Evolutionary conservation across 768 basidiomycete species (phyloP).

Genomic region (Favolaschia claudopus): DNA sequence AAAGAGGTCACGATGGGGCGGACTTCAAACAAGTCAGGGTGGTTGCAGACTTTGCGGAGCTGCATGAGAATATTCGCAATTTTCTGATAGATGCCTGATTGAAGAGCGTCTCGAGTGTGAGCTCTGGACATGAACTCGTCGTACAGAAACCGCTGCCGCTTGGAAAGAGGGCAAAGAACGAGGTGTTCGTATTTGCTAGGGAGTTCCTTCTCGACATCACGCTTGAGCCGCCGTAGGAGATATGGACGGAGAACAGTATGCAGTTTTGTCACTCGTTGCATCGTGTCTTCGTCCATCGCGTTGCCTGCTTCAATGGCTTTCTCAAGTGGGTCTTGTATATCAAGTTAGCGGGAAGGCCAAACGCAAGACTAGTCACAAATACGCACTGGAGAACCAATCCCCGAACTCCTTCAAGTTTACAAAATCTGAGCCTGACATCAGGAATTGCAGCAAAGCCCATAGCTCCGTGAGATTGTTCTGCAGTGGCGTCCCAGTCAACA

Average conservation of each 20-base stretch:
- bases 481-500: constrained; percentile 94
- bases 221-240: constrained; percentile 92
- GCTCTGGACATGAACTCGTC: constrained; percentile 95
- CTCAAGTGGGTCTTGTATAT: constrained; percentile 81
- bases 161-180: constrained; percentile 86
- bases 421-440: constrained; percentile 89
- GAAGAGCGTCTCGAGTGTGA: constrained; percentile 81
- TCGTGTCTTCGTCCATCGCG: constrained; percentile 78
- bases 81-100: constrained; percentile 87
- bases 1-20: constrained; percentile 85
- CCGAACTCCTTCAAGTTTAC: constrained; percentile 93
- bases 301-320: constrained; percentile 90
- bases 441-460: constrained; percentile 94
- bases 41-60: constrained; percentile 94
- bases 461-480: constrained; percentile 97
- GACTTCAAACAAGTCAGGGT: constrained; percentile 92
- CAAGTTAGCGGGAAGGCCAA: neutral
- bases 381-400: constrained; percentile 95
- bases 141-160: constrained; percentile 92
- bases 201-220: constrained; percentile 95
- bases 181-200: constrained; percentile 95
- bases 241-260: constrained; percentile 96
- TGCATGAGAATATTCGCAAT: constrained; percentile 98
- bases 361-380: neutral
- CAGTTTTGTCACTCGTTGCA: constrained; percentile 86